Percentiles rank a stretch among this genome's conserved stretches.
phyloP scores from a whole-genome alignment of 2,329 filamentous ascomycete genomes.

The Alternaria alternata region DNA sequence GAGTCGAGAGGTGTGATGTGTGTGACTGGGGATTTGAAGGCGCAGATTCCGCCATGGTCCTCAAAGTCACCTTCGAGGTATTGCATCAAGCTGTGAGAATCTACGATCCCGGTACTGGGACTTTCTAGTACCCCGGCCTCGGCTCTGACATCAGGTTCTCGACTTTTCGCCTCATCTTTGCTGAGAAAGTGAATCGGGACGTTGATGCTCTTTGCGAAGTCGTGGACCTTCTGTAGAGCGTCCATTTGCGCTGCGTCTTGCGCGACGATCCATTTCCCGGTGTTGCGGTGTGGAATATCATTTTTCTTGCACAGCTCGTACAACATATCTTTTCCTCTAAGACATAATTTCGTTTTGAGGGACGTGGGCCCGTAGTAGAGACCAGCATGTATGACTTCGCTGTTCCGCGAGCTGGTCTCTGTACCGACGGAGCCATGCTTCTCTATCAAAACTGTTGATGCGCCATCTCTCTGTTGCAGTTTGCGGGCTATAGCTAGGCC shows the following conservation, averaged over 20 bases:
- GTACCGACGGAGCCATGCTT: slow-evolving; percentile 77
- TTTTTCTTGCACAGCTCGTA: slow-evolving; percentile 78
- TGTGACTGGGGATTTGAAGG: slow-evolving; percentile 72
- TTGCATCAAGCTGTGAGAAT: slow-evolving; percentile 85
- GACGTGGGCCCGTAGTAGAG: slow-evolving; percentile 82
- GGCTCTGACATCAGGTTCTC: slow-evolving; percentile 80
- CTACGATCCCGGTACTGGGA: slow-evolving; percentile 87
- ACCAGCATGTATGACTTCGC: slow-evolving; percentile 95
- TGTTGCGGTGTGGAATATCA: slow-evolving; percentile 74
- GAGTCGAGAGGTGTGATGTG: slow-evolving; percentile 63
- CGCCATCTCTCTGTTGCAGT: slow-evolving; percentile 67
- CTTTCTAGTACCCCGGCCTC: slow-evolving; percentile 80
- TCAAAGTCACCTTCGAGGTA: slow-evolving; percentile 80
- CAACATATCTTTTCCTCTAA: slow-evolving; percentile 76
- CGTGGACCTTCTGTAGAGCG: slow-evolving; percentile 66
- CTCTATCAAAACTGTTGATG: slow-evolving; percentile 80
- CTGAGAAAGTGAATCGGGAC: slow-evolving; percentile 78
- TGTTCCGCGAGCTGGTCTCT: slow-evolving; percentile 90
- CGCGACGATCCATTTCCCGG: slow-evolving; percentile 94
- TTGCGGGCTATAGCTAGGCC: slow-evolving; percentile 81
- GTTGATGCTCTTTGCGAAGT: slow-evolving; percentile 61
- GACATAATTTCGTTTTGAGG: slow-evolving; percentile 85
- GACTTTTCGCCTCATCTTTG: slow-evolving; percentile 64
- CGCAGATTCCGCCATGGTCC: slow-evolving; percentile 76
- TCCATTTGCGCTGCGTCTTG: slow-evolving; percentile 76